Evolutionary conservation across 164 flowering plant genomes (phyloP).

Genomic region (Annona squamosa): DNA sequence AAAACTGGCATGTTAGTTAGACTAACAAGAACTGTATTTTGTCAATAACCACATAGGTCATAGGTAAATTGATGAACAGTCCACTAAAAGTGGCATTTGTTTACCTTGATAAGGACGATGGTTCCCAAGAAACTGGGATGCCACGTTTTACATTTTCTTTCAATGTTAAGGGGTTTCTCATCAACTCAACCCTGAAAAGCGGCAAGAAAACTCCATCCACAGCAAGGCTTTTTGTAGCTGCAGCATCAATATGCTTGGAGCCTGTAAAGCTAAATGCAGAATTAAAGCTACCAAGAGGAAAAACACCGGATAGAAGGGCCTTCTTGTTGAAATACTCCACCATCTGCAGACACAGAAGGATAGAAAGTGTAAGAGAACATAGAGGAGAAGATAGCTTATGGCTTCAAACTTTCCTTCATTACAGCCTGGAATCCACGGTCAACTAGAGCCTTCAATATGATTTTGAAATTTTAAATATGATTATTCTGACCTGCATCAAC

Average conservation of each 20-base stretch:
- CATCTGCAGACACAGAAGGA: slow-evolving; percentile 48
- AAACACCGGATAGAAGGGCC: slow-evolving; percentile 41
- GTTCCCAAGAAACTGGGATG: slow-evolving; percentile 69
- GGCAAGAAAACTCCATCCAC: slow-evolving; percentile 62
- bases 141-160: slow-evolving; percentile 53
- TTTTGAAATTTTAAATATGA: no score
- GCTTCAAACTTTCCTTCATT: not conserved
- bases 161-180: slow-evolving; percentile 33
- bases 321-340: slow-evolving; percentile 59
- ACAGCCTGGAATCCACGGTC: not conserved
- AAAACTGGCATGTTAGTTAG: not conserved
- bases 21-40: not conserved
- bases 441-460: not conserved
- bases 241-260: slow-evolving; percentile 50
- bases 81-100: not conserved
- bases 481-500: no score
- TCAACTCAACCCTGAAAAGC: slow-evolving; percentile 53
- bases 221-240: slow-evolving; percentile 55
- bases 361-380: not conserved
- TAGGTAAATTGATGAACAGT: not conserved
- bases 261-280: slow-evolving; percentile 69
- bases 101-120: slow-evolving; percentile 69
- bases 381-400: no score
- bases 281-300: slow-evolving; percentile 71
- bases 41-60: not conserved